A percentile compares a stretch with the other conserved stretches of the same genome.
phyloP scores from a whole-genome alignment of 176 grass and related monocot species.

The Olyra latifolia region DNA sequence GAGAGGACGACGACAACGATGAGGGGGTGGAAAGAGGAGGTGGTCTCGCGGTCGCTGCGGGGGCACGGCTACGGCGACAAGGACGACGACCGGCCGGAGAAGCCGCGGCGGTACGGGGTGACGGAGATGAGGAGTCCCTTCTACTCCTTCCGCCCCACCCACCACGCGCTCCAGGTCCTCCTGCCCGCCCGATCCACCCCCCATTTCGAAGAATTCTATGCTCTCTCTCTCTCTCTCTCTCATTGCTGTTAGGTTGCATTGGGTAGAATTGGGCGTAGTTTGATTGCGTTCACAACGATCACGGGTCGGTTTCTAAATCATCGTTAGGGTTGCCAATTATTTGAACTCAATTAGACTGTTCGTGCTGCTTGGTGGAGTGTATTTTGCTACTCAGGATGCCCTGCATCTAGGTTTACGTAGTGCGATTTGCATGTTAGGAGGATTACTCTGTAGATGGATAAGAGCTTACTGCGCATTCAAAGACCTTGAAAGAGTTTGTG shows the following conservation, averaged over 20 bases:
- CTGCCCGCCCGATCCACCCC: background rate
- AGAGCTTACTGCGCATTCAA: background rate
- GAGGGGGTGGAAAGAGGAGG: conserved; percentile 34
- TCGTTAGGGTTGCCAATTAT: background rate
- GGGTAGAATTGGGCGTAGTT: background rate
- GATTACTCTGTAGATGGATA: background rate
- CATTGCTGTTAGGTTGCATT: background rate
- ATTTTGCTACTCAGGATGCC: background rate
- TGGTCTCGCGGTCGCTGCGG: conserved; percentile 35
- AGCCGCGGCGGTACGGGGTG: conserved; percentile 82
- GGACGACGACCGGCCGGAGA: conserved; percentile 87
- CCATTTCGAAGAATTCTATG: background rate
- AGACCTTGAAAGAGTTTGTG: background rate
- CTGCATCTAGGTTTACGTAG: background rate
- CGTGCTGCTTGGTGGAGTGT: background rate
- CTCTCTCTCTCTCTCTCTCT: background rate
- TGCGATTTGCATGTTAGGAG: background rate
- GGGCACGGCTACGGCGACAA: conserved; percentile 50
- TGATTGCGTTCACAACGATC: background rate
- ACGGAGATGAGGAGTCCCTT: conserved; percentile 89
- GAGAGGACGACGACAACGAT: conserved; percentile 17
- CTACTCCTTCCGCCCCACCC: conserved; percentile 63
- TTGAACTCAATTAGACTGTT: background rate
- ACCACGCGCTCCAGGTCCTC: conserved; percentile 65
- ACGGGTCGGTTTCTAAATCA: background rate